Percentiles rank a stretch among this genome's conserved stretches.
Evolutionary conservation across 441 rosid species (phyloP).

Genomic region (Jatropha multifida): DNA sequence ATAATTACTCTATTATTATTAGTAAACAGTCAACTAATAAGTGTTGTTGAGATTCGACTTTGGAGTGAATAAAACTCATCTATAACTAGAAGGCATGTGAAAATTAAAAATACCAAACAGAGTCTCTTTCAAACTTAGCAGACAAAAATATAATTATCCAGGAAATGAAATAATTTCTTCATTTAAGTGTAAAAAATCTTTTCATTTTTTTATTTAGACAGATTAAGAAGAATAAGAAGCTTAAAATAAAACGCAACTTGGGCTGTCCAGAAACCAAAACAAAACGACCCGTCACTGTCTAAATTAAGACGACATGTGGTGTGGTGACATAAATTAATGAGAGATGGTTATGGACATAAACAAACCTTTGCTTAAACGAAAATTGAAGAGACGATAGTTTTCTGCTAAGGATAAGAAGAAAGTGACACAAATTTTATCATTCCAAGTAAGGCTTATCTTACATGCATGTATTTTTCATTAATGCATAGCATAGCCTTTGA

Average conservation of each 20-base stretch:
- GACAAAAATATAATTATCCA: background rate
- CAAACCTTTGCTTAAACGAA: background rate
- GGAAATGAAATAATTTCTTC: background rate
- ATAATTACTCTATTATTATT: conserved; percentile 1
- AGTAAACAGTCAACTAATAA: background rate
- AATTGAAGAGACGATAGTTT: background rate
- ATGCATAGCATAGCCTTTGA: background rate
- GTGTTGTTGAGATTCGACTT: background rate
- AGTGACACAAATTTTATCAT: background rate
- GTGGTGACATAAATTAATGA: background rate
- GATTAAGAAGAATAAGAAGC: too few species aligned
- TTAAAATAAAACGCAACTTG: too few species aligned
- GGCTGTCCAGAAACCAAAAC: background rate
- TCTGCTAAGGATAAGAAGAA: background rate
- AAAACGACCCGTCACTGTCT: background rate
- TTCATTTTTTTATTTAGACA: too few species aligned
- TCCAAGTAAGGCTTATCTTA: background rate
- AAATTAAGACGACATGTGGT: conserved; percentile 1
- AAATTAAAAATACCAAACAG: too few species aligned
- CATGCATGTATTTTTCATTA: background rate
- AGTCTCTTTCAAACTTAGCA: background rate
- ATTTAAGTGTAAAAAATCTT: too few species aligned
- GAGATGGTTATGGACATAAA: background rate
- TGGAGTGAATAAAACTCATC: background rate
- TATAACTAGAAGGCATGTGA: background rate